Percentiles rank a stretch among this genome's conserved stretches.
These are phyloP conservation scores for Boletus patriciae DNA, from an alignment of 768 basidiomycete species.

Conservation along the genomic window DNA sequence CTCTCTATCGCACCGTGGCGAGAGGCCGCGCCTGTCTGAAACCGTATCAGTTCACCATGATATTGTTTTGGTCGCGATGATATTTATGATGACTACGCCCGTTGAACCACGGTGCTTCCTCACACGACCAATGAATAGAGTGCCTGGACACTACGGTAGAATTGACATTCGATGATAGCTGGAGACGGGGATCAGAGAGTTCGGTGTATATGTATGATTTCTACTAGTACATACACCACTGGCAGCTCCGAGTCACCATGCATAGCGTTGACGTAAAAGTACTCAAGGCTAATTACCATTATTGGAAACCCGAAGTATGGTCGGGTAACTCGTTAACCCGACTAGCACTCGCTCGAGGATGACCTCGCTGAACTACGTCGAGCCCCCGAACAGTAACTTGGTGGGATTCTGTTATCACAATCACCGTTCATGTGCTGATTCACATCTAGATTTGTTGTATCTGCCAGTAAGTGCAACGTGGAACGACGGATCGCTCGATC, in stretches of 20 bases:
- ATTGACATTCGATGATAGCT: not conserved
- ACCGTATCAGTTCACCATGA: not conserved
- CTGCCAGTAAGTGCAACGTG: slow-evolving; percentile 50
- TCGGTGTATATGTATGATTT: no score
- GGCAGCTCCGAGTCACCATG: no score
- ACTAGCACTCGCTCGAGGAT: slow-evolving; percentile 16
- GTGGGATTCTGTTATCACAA: slow-evolving; percentile 38
- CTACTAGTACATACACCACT: no score
- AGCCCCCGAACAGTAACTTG: slow-evolving; percentile 63
- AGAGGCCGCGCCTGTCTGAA: not conserved
- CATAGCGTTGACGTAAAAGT: slow-evolving; percentile 20
- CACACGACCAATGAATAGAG: not conserved
- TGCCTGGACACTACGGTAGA: not conserved
- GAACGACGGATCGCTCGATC: not conserved
- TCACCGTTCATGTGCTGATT: not conserved
- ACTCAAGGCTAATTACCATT: slow-evolving; percentile 15
- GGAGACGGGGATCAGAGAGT: no score
- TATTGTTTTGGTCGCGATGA: not conserved
- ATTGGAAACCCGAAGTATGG: slow-evolving; percentile 1
- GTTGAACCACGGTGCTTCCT: not conserved
- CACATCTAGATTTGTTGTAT: slow-evolving; percentile 70
- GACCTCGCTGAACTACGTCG: slow-evolving; percentile 52
- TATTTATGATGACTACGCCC: not conserved
- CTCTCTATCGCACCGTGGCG: not conserved
- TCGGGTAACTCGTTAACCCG: not conserved